A percentile compares a stretch with the other conserved stretches of the same genome.
Evolutionary conservation across 139 green algal species (phyloP).

Genomic region (Ulvella scutata): DNA sequence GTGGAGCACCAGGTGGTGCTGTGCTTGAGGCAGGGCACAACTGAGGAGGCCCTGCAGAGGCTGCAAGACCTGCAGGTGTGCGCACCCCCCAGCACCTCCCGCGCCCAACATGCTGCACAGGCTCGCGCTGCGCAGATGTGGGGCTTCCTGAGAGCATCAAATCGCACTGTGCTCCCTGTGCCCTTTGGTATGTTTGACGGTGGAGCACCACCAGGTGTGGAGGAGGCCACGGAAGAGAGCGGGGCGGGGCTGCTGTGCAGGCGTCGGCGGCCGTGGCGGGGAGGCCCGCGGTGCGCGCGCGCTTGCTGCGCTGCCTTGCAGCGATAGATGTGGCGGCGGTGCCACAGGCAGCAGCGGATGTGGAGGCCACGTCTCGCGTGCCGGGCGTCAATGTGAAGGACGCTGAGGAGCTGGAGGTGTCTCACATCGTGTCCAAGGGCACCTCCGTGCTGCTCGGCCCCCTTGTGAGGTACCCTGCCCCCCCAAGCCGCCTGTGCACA

Average conservation of each 20-base stretch:
- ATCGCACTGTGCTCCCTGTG: no score
- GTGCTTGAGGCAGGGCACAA: no score
- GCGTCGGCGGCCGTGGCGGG: not conserved
- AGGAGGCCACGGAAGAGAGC: no score
- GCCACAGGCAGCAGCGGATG: not conserved
- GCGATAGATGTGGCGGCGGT: not conserved
- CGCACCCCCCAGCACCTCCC: no score
- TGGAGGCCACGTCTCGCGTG: not conserved
- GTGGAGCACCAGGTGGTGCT: not conserved
- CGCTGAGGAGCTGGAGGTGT: not conserved
- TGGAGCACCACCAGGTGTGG: no score
- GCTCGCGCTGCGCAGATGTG: no score
- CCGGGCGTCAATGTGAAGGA: not conserved
- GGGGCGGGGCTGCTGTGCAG: not conserved
- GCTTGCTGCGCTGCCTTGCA: not conserved
- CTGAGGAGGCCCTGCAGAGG: no score
- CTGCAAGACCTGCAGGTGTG: no score
- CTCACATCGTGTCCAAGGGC: not conserved
- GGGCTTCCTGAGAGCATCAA: no score
- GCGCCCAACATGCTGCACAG: no score
- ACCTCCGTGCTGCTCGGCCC: not conserved
- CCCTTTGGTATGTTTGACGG: no score
- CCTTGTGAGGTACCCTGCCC: not conserved
- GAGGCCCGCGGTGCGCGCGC: not conserved
- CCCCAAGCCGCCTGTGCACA: no score